Evolutionary conservation across 306 rosid genomes (phyloP), one percentile per base, ranked within the genome.

Genomic region (Canavalia ensiformis): DNA sequence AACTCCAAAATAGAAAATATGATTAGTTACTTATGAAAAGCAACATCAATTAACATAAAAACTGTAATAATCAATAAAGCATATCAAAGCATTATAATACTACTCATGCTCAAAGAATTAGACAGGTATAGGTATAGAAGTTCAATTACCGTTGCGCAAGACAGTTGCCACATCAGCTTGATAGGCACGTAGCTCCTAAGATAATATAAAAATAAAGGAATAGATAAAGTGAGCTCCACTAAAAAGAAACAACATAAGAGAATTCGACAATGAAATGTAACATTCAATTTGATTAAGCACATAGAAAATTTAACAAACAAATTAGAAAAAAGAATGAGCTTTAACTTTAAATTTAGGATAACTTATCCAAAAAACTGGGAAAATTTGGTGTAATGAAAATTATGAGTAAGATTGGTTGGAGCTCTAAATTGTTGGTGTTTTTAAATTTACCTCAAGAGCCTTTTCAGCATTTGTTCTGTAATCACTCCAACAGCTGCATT

Each of bases 91-190:
- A 70, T 74, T 29, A 44, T 0, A 30, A 50, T 10, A 69, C 79
- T 49, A 52, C 41, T 44, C 65, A 66, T 50, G 49, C 71, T 67
- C 57, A 83, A 70, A 74, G 46, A 60, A 56, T 58, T 51, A 65
- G 56, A 65, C 42, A 37, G 74, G n/a, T n/a, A n/a, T n/a, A n/a
- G n/a, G 65, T 72, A 78, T 42, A 46, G 47, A 59, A 50, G 52
- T 64, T 55, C n/a, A 66, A 1, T 82, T 90, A 95, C 99, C 99
- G 86, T 91, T 95, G 84, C 99, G 90, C 86, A 95, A 82, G 33
- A 90, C 96, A 85, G 96, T 95, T 49, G 99, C 99, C 56, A 88
- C 86, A 74, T 93, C 99, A 82, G 99, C 99, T 90, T 95, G 99
- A 87, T 95, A 95, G 80, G 99, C 99, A 8, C 99, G 99, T 66